Base-by-base conservation (phyloP, 306 rosid species). In the Hippophae rhamnoides region DNA sequence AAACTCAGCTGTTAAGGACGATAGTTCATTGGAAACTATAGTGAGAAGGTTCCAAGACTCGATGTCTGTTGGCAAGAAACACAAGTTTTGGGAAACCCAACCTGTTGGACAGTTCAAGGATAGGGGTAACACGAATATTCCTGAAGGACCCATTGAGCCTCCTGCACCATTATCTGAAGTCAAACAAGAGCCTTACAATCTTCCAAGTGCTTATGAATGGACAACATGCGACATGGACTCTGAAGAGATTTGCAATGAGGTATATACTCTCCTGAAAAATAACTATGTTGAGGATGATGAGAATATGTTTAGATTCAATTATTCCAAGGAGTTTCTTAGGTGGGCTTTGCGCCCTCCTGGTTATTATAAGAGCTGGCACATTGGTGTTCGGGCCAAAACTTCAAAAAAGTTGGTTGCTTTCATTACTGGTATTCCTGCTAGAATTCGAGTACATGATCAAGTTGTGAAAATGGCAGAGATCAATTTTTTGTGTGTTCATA, bases 271-370 rank as follows among this genome's bases (percentile, higher is more conserved):
- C 64, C 79, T 90, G 72, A 72, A 84, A 72, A 80, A 87, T 48
- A 90, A 90, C 60, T 90, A 90, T 72, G 96, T 90, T 1, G 96
- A 90, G 78, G 98, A 90, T 47, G 95, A 87, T 68, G 96, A 87
- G 76, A 90, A 87, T 67, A 87, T 90, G 95, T 87, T 90, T 55
- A 78, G 98, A 61, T 90, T 90, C 68, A 90, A 90, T 67, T 90
- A 90, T 72, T 83, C 98, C 5, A 85, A 79, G 71, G 96, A 87
- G 70, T 90, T 90, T 77, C 81, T 90, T 67, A 75, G 84, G 65
- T 90, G 96, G 98, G 96, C 98, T 61, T 64, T 90, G 65, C 94
- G 77, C 65, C 98, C 98, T 52, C 95, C 95, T 5, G 98, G 98
- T 13, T 87, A 76, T 72, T 90, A 74, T 71, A 76, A 13, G 68